Conservation (phyloP, 805 yeast genomes). For the Hanseniaspora lachancei region DNA sequence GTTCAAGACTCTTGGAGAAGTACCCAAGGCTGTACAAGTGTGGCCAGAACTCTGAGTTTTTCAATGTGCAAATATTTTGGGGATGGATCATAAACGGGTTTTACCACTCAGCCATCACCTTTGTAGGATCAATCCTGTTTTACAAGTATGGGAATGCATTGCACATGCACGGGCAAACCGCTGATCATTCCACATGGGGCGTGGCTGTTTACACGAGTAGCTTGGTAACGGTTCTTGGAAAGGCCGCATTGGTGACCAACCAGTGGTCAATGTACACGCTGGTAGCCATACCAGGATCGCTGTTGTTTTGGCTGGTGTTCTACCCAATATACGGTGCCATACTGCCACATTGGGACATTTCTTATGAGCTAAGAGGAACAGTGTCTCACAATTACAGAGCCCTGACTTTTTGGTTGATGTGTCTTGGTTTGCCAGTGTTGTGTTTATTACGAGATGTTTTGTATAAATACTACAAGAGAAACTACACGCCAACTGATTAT, state of each 20-base stretch:
- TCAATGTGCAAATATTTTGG: conserved; percentile 89
- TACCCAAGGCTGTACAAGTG: conserved; percentile 86
- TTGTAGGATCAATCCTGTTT: conserved; percentile 55
- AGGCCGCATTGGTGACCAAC: conserved; percentile 83
- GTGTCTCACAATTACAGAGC: conserved; percentile 64
- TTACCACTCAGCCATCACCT: conserved; percentile 79
- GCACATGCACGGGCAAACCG: conserved; percentile 47
- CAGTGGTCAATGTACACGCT: conserved; percentile 92
- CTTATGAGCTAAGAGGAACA: conserved; percentile 75
- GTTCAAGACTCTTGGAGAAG: conserved; percentile 74
- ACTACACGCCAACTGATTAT: conserved; percentile 80
- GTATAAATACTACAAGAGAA: conserved; percentile 90
- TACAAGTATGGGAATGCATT: conserved; percentile 56
- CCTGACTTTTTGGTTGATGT: conserved; percentile 68
- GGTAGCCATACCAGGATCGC: conserved; percentile 89
- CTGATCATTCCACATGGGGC: conserved; percentile 94
- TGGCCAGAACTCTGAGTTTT: conserved; percentile 79
- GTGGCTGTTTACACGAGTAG: conserved; percentile 79
- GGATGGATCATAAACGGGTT: conserved; percentile 95
- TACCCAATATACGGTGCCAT: conserved; percentile 77
- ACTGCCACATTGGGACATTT: conserved; percentile 73
- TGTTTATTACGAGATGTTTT: conserved; percentile 78
- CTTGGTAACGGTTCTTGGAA: conserved; percentile 77
- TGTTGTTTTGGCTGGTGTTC: conserved; percentile 66
- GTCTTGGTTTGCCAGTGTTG: conserved; percentile 58